A percentile compares a stretch with the other conserved stretches of the same genome.
Conservation (phyloP, 257 asterid genomes). For the Ophiorrhiza pumila region DNA sequence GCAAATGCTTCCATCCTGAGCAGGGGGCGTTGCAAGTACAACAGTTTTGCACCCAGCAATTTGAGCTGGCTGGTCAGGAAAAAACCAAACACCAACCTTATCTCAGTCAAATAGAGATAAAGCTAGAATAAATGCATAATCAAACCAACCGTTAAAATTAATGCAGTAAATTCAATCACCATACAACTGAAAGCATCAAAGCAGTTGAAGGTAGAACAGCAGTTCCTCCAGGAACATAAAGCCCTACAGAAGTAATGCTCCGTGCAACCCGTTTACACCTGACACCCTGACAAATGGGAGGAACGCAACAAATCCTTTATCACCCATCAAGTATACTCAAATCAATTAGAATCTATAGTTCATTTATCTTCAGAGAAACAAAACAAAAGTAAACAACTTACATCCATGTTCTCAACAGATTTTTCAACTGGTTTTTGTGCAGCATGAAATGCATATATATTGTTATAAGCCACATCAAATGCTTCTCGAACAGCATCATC, state of each 20-base stretch:
- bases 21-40: constrained; percentile 97
- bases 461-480: constrained; percentile 89
- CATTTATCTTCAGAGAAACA: background rate
- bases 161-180: constrained; percentile 33
- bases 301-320: constrained; percentile 14
- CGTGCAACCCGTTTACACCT: constrained; percentile 93
- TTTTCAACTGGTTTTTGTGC: constrained; percentile 87
- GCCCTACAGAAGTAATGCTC: constrained; percentile 88
- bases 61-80: constrained; percentile 82
- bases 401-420: constrained; percentile 81
- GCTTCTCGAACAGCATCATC: constrained; percentile 78
- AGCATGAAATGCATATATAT: constrained; percentile 82
- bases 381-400: constrained; percentile 32
- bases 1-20: constrained; percentile 84
- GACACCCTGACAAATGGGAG: constrained; percentile 64
- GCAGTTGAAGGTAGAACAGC: constrained; percentile 99
- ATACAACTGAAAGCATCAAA: constrained; percentile 94
- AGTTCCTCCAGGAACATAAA: constrained; percentile 98
- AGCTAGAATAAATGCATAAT: constrained; percentile 12
- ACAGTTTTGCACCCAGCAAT: constrained; percentile 96
- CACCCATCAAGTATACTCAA: constrained; percentile 5
- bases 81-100: constrained; percentile 15
- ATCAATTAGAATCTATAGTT: background rate
- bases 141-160: constrained; percentile 6
- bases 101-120: constrained; percentile 7